phyloP scores from a whole-genome alignment of 2,329 filamentous ascomycete genomes.

The Byssoonygena ceratinophila region DNA sequence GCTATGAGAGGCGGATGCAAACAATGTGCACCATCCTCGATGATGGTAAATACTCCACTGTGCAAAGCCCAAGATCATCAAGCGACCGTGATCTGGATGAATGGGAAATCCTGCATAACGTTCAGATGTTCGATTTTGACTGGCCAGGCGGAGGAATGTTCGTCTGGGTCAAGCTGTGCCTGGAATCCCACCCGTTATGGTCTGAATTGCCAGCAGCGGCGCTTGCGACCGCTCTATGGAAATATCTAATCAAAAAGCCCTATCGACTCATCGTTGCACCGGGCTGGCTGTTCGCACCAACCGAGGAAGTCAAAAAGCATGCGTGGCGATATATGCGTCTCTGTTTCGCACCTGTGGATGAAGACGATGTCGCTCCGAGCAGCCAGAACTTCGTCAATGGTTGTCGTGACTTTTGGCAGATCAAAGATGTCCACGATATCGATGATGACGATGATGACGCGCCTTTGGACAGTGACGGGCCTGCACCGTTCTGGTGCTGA shows the following conservation, averaged over 20 bases:
- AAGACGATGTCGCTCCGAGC: conserved; percentile 54
- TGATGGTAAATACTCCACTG: conserved; percentile 51
- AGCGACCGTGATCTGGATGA: conserved; percentile 40
- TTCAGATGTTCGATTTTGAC: conserved; percentile 60
- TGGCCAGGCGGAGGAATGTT: conserved; percentile 90
- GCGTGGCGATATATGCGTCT: conserved; percentile 66
- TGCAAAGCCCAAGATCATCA: conserved; percentile 26
- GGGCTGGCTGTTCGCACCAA: conserved; percentile 63
- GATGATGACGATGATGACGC: conserved; percentile 13
- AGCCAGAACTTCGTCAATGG: conserved; percentile 57
- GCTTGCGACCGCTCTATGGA: conserved; percentile 57
- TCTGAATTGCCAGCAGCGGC: conserved; percentile 43
- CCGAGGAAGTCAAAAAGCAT: conserved; percentile 45
- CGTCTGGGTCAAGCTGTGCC: conserved; percentile 65
- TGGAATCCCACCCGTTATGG: conserved; percentile 62
- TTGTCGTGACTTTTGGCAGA: conserved; percentile 63
- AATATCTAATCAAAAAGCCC: conserved; percentile 58
- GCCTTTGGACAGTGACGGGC: neutral
- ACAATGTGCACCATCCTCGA: conserved; percentile 66
- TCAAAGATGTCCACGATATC: conserved; percentile 46
- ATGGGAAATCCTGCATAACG: conserved; percentile 67
- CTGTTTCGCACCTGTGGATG: conserved; percentile 76
- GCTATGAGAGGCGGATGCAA: conserved; percentile 77
- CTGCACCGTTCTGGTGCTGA: neutral
- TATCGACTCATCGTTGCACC: conserved; percentile 60